Evolutionary conservation across 345 rosid genomes (phyloP), one percentile per base, ranked within the genome.

Genomic region (Linum usitatissimum): DNA sequence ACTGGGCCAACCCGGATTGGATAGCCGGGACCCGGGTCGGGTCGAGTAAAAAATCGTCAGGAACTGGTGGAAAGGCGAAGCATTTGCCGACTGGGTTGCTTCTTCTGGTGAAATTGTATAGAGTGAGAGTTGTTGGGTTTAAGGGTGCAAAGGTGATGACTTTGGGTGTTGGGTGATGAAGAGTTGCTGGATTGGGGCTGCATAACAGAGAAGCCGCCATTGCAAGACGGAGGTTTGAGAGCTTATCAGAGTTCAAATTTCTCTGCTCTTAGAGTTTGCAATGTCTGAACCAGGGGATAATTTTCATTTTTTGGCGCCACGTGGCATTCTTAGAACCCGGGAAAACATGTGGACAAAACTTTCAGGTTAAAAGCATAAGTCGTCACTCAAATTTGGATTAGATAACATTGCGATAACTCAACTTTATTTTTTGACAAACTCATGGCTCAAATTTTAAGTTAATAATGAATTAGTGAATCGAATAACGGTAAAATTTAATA

Each of bases 121-220:
- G 73, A 74, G 67, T 60, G 79, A 18, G 74, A 74, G 67, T 60
- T 14, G 64, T 60, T 14, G 64, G 70, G 77, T 49, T 72, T 71
- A 8, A 70, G 68, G 51, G 51, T 10, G 59, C 81, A 21, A 81
- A 76, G 64, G 65, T 71, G 67, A 60, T 59, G 20, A 59, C 38
- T 15, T 70, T 74, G 51, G 60, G 75, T 55, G 70, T 67, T 38
- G 66, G 73, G n/a, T 68, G 74, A 66, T 68, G 74, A 66, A 73
- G 49, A 14, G 76, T 62, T 64, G 74, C 68, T 23, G 80, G 66
- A 36, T 80, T 56, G 14, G 90, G 84, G 58, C 28, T 23, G 28
- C 76, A 77, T 51, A 80, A 64, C 57, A 85, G 73, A 62, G 83
- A 82, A 73, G 95, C 8, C 8, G 38, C 92, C 90, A 84, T 82